Evolutionary conservation across 2,329 filamentous ascomycete genomes (phyloP), one percentile per base, ranked within the genome.

Genomic region (Fusarium redolens): DNA sequence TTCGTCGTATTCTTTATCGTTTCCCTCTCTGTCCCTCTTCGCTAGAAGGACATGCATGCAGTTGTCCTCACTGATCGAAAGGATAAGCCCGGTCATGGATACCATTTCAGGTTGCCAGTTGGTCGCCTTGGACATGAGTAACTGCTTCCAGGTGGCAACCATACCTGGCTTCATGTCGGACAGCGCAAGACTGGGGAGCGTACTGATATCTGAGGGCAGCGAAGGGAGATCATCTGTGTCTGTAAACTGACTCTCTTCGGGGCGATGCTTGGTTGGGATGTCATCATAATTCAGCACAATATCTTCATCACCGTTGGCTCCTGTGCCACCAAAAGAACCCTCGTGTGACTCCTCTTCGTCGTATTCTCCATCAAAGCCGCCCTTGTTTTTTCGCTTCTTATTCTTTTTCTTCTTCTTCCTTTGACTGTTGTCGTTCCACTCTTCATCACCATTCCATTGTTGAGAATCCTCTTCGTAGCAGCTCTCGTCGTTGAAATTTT

Each of bases 141-240:
- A 85, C 74, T 91, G 86, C 77, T 91, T 91, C 88, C 92, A 95
- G 0, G 90, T 89, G 68, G 95, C 87, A 20, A 92, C 84, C 83
- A 92, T 91, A 14, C 91, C 92, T 1, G 83, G 76, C 63, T 85
- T 83, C 8, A 87, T 86, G 33, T 89, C 84, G 1, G 82, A 83
- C 1, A 83, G 79, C 1, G 80, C 75, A 3, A 95, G 81, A 5
- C 76, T 63, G 3, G 89, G 84, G 5, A 95, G 85, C 1, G 82
- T 81, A 8, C 83, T 83, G 3, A 89, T 59, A 73, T 94, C 89
- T 7, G 83, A 81, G 0, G 92, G 91, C 2, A 94, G 80, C 9
- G 85, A 80, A 6, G 91, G 90, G 2, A 95, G 81, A 77, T 96
- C 92, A 30, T 90, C 85, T 25, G 86, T 76, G 61, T 82, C 82